These are phyloP conservation scores for Colletotrichum aenigma DNA, from an alignment of 2,329 filamentous ascomycete species.

Conservation along the genomic window DNA sequence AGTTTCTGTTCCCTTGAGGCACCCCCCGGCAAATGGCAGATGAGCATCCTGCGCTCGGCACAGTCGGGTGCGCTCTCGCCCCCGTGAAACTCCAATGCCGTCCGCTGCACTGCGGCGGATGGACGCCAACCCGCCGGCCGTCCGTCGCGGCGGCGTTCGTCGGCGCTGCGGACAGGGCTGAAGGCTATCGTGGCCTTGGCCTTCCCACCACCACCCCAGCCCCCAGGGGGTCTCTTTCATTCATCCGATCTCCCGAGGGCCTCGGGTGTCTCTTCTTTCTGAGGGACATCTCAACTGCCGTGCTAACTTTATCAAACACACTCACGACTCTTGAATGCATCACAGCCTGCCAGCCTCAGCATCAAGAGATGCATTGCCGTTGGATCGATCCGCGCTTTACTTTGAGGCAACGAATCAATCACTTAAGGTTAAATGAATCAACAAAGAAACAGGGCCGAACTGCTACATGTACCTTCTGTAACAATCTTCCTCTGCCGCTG, in stretches of 20 bases:
- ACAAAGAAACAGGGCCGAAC: background rate
- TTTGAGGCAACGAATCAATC: background rate
- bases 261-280: background rate
- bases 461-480: background rate
- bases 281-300: background rate
- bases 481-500: background rate
- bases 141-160: background rate
- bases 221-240: fast-evolving
- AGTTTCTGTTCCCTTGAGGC: background rate
- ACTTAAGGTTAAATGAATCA: background rate
- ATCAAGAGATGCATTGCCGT: background rate
- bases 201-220: background rate
- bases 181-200: background rate
- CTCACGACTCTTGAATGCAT: background rate
- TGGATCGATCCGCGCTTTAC: background rate
- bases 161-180: background rate
- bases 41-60: background rate
- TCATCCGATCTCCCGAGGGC: background rate
- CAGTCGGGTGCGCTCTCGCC: background rate
- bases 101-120: background rate
- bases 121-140: background rate
- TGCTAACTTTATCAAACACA: background rate
- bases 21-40: background rate
- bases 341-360: background rate
- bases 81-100: background rate